Base-by-base conservation (phyloP, 2,329 filamentous ascomycete species). In the Mollisiaceae sp. region DNA sequence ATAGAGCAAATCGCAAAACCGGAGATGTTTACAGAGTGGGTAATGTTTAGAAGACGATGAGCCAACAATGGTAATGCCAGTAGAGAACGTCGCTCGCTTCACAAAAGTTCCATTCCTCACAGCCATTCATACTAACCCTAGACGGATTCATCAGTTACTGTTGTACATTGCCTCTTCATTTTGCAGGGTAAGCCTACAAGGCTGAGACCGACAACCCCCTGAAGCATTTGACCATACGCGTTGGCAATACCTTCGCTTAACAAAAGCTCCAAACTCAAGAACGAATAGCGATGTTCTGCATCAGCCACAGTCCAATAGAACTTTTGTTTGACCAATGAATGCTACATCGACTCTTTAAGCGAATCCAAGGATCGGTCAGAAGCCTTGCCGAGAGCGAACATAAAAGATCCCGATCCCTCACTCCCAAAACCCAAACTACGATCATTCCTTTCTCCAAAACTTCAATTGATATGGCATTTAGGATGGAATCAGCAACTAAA, bases 261-360 rank as follows among this genome's bases (percentile, higher is more conserved):
- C 62, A 64, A 64, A 64, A 64, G 62, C 59, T 64, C 62, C 62
- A 64, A 59, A 54, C 27, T 14, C 6, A 59, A n/a, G 15, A 59
- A 45, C 62, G 35, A 64, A 64, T 64, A 9, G 54, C 32, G 35
- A 45, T 18, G 35, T 15, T 14, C 22, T 22, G 20, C 32, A 54
- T 18, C 9, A 56, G 55, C 55, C 56, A 59, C 62, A 41, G 32
- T 32, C 35, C 20, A 27, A n/a, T 59, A 55, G 62, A 64, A 64
- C 62, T 64, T 64, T 64, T 59, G 62, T 2, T n/a, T 27, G 47
- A 4, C 62, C 55, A 64, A 64, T 64, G 35, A 60, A 54, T 20
- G 27, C 27, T 32, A 6, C 27, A 32, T 32, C 27, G 27, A 32
- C 27, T 6, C 27, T 6, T 32, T 32, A 32, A 32, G 27, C 27